Conservation (phyloP, 2,329 filamentous ascomycete genomes). For the Boeremia exigua region DNA sequence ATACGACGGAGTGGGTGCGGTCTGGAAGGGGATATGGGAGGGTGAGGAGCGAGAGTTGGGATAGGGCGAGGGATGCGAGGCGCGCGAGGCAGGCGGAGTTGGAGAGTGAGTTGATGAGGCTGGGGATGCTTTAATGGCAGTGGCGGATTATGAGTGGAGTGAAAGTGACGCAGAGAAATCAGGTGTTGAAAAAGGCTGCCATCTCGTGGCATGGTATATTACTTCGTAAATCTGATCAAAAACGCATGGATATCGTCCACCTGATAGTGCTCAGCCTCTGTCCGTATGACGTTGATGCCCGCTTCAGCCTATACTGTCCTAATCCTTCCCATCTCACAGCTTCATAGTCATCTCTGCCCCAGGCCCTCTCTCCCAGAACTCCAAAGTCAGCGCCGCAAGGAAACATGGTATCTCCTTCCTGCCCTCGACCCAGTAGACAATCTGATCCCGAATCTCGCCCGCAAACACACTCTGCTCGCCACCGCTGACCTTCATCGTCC, state of each 20-base stretch:
- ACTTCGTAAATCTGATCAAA: background rate
- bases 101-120: conserved; percentile 33
- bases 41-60: background rate
- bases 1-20: background rate
- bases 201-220: conserved; percentile 2
- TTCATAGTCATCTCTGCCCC: conserved; percentile 33
- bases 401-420: conserved; percentile 94
- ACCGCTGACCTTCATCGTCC: conserved; percentile 97
- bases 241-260: too few species aligned
- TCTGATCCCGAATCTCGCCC: conserved; percentile 79
- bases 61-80: background rate
- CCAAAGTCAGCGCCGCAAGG: conserved; percentile 85
- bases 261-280: too few species aligned
- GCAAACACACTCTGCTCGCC: conserved; percentile 89
- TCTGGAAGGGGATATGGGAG: background rate
- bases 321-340: conserved; percentile 1
- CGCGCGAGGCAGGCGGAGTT: conserved; percentile 14
- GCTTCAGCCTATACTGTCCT: too few species aligned
- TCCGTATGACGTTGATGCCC: too few species aligned
- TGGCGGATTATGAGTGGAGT: background rate
- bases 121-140: conserved; percentile 24
- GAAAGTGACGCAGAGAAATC: background rate
- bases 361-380: conserved; percentile 79
- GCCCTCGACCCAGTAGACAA: conserved; percentile 95
- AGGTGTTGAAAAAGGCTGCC: background rate